phyloP scores from a whole-genome alignment of 768 basidiomycete species.

The Lepiota brunneoincarnata region DNA sequence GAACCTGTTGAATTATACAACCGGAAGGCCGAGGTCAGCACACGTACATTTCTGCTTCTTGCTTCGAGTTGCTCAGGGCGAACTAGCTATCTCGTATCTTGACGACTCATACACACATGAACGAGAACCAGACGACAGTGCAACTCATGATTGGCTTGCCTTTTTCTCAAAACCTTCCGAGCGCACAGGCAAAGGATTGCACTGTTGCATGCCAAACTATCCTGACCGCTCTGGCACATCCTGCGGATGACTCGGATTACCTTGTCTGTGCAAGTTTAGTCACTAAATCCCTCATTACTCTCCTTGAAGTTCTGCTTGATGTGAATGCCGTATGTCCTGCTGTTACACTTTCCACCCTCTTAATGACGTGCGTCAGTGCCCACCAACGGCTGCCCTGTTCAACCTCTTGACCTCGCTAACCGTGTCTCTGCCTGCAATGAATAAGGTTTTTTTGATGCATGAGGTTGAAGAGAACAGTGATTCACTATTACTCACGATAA shows the following conservation, averaged over 20 bases:
- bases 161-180: slow-evolving; percentile 11
- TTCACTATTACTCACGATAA: slow-evolving; percentile 28
- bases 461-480: slow-evolving; percentile 24
- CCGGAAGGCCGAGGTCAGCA: slow-evolving; percentile 55
- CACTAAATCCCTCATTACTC: slow-evolving; percentile 35
- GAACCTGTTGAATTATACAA: slow-evolving; percentile 40
- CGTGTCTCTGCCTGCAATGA: slow-evolving; percentile 39
- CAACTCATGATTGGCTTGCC: slow-evolving; percentile 47
- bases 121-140: slow-evolving; percentile 41
- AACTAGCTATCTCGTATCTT: slow-evolving; percentile 57
- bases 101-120: slow-evolving; percentile 50
- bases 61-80: not conserved
- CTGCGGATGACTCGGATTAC: slow-evolving; percentile 30
- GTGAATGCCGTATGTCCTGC: slow-evolving; percentile 38
- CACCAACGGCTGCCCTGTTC: slow-evolving; percentile 47
- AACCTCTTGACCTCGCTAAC: slow-evolving; percentile 47
- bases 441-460: slow-evolving; percentile 19
- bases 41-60: not conserved
- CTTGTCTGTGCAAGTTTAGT: slow-evolving; percentile 26
- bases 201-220: slow-evolving; percentile 39
- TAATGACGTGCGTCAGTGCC: slow-evolving; percentile 32
- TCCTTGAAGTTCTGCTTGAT: slow-evolving; percentile 34
- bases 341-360: not conserved
- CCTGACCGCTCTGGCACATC: slow-evolving; percentile 42
- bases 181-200: slow-evolving; percentile 27